Conservation (phyloP, 176 grass and related monocot species). For the Miscanthus lutarioriparius region DNA sequence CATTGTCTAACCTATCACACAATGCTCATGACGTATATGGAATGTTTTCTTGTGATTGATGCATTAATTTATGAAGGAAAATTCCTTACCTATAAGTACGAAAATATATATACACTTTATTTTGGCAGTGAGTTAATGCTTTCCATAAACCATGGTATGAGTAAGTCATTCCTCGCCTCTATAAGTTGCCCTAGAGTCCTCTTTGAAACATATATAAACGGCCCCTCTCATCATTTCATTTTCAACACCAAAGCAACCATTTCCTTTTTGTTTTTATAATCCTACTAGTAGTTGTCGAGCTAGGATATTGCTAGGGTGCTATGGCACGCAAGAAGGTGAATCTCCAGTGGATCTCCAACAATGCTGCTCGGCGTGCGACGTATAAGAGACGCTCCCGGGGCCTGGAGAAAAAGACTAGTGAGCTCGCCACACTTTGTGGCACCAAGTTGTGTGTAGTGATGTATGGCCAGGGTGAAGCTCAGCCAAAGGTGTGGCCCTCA, state of each 20-base stretch:
- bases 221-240: neutral
- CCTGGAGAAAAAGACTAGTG: slow-evolving; percentile 44
- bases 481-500: slow-evolving; percentile 35
- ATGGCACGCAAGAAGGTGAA: slow-evolving; percentile 49
- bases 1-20: neutral
- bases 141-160: neutral
- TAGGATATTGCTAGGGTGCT: neutral
- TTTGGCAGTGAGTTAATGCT: neutral
- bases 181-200: neutral
- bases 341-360: slow-evolving; percentile 35
- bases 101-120: neutral
- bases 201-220: neutral
- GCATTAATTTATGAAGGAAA: neutral
- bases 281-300: neutral
- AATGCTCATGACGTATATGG: neutral
- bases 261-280: neutral
- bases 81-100: neutral
- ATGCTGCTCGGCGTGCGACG: neutral
- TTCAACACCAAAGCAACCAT: neutral
- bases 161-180: neutral
- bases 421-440: slow-evolving; percentile 39
- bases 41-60: neutral
- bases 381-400: slow-evolving; percentile 27
- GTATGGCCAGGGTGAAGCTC: slow-evolving; percentile 13
- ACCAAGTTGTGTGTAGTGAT: slow-evolving; percentile 26